Conservation (phyloP, 148 eudicot genomes). For the Agrostemma githago region DNA sequence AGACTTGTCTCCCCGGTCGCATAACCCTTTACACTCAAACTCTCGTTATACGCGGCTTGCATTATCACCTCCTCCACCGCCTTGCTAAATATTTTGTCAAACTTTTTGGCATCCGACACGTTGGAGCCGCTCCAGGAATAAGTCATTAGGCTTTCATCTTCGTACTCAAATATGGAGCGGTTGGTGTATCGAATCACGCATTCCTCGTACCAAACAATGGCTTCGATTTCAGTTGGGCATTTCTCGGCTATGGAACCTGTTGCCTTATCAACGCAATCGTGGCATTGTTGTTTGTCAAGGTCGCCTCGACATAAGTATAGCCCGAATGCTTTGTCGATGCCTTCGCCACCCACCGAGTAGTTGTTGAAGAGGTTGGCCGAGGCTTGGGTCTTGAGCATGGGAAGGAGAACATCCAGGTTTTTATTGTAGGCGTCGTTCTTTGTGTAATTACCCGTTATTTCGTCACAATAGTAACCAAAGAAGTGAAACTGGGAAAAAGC, state of each 20-base stretch:
- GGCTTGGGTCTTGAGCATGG: neutral
- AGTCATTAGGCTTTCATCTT: neutral
- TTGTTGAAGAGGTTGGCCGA: neutral
- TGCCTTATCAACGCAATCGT: conserved; percentile 15
- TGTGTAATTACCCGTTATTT: conserved; percentile 9
- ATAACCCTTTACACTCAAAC: neutral
- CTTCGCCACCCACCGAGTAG: conserved; percentile 1
- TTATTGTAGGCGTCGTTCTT: neutral
- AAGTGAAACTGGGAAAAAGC: conserved; percentile 13
- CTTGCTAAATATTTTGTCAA: neutral
- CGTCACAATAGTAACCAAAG: neutral
- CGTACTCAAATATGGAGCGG: neutral
- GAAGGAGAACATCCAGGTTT: conserved; percentile 12
- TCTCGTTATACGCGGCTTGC: neutral
- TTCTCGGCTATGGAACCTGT: neutral
- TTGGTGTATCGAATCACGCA: conserved; percentile 24
- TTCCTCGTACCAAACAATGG: conserved; percentile 23
- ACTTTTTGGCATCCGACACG: neutral
- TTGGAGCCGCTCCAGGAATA: neutral
- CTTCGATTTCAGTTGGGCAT: conserved; percentile 17
- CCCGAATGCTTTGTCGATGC: conserved; percentile 7
- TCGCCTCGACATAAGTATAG: conserved; percentile 25
- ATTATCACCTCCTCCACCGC: neutral
- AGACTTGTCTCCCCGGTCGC: neutral
- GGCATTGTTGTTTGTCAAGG: conserved; percentile 5